Conservation (phyloP, 2,329 filamentous ascomycete genomes). For the Aspergillus candidus region DNA sequence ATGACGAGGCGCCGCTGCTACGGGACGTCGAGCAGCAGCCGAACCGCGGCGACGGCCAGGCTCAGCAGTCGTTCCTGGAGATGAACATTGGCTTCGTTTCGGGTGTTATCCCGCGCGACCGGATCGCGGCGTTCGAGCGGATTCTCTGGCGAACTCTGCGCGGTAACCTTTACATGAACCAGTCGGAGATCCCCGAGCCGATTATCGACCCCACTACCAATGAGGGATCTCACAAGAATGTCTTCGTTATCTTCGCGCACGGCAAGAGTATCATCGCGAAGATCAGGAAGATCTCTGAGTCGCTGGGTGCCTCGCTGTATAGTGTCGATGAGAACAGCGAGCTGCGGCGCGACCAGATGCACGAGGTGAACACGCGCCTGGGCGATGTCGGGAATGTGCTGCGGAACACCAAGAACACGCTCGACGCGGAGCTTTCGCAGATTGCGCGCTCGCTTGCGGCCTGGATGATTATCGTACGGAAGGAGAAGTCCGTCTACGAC, state of each 20-base stretch:
- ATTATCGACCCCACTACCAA: conserved; percentile 89
- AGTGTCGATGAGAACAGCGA: conserved; percentile 97
- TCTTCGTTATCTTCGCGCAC: conserved; percentile 98
- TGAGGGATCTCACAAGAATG: conserved; percentile 90
- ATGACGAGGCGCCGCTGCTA: conserved; percentile 88
- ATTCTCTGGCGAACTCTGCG: conserved; percentile 96
- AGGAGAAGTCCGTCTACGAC: conserved; percentile 97
- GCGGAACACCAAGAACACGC: conserved; percentile 87
- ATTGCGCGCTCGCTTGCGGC: conserved; percentile 88
- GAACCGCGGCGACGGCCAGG: conserved; percentile 50
- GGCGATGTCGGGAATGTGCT: conserved; percentile 88
- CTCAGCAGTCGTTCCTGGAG: conserved; percentile 81
- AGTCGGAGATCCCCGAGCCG: conserved; percentile 92
- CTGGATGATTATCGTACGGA: conserved; percentile 97
- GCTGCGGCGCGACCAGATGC: conserved; percentile 87
- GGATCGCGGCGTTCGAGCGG: conserved; percentile 90
- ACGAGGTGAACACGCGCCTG: conserved; percentile 91
- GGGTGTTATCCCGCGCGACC: conserved; percentile 87
- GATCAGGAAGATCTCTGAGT: conserved; percentile 98
- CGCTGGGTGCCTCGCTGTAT: conserved; percentile 91
- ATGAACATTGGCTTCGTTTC: conserved; percentile 99
- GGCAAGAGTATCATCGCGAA: conserved; percentile 98
- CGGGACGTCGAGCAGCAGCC: conserved; percentile 85
- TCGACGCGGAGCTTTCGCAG: conserved; percentile 86
- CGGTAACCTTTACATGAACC: conserved; percentile 99